Base-by-base conservation (phyloP, 768 basidiomycete species). In the Russula virescens region DNA sequence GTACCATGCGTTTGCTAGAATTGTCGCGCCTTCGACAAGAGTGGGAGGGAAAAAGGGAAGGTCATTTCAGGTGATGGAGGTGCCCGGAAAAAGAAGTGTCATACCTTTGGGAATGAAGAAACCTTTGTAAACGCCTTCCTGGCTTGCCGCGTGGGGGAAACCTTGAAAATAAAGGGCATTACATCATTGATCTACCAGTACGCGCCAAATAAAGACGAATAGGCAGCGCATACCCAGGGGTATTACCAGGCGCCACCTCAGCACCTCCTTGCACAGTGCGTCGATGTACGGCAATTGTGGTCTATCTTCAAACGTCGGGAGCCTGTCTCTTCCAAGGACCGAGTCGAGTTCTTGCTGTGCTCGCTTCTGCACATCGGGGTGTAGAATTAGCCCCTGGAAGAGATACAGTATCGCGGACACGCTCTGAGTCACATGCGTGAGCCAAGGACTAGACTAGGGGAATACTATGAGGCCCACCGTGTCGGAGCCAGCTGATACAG, bases 1-100 rank as follows among this genome's bases (percentile, higher is more conserved):
- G 46, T 25, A 64, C 74, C 72, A 73, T 23, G 72, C 57, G 62
- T 73, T 70, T 2, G 62, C 69, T 43, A 72, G 28, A 3, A 73
- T 61, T 5, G 64, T 53, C 2, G 58, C 9, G 10, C 63, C 63
- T 64, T 57, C n/a, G 40, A 56, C 8, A 5, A 38, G 38, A 26
- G 45, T 16, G 13, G 18, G 5, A 1, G 25, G 0, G 4, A 5
- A 45, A 6, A 23, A 28, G 18, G 1, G 13, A 14, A 2, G n/a
- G n/a, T n/a, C n/a, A 28, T 47, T n/a, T 46, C 28, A 55, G 43
- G n/a, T n/a, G 26, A 19, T 21, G 43, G 5, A 21, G 5, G 13
- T 9, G 21, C n/a, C 23, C 2, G 18, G 56, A 0, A 18, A 43
- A n/a, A 3, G 25, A 18, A 2, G 6, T 8, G n/a, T 19, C 9